Evolutionary conservation across 805 yeast species (phyloP), one percentile per base, ranked within the genome.

Genomic region (Candida khao-thaluensis): DNA sequence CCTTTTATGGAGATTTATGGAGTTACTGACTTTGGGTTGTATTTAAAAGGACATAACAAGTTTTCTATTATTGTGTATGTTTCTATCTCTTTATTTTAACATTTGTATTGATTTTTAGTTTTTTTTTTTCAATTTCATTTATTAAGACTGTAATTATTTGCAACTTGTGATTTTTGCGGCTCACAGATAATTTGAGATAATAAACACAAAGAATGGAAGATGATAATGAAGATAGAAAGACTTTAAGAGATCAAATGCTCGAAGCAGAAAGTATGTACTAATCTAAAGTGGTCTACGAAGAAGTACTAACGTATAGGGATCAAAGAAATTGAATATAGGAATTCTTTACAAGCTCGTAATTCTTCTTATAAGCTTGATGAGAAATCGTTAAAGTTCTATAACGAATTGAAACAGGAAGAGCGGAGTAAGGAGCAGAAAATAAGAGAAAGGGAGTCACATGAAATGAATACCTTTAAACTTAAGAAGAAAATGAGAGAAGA

Each of bases 311-410:
- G 15, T 15, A 1, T 47, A 66, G 60, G 59, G 45, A 45, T 49
- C 45, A 59, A 69, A 51, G 55, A 60, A 42, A 32, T 59, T 46
- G 55, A 71, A 35, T 57, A 52, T 39, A 60, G 59, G 41, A 49
- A 52, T 23, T 49, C 52, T 33, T 32, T 63, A 17, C 62, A 62
- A 24, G 48, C 52, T 2, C 51, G 56, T 18, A 64, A 72, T 44
- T 67, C 76, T 0, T 56, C 71, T 0, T 69, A 67, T 42, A 70
- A 69, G 41, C 50, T 72, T 35, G 64, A 63, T 40, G 62, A 57
- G 22, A 54, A 58, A 21, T 66, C 73, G 3, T 51, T 66, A 17
- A 46, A 51, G 14, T 71, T 59, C 39, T 72, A 69, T 40, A 55
- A 55, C 3, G 43, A 52, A 33, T 45, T 64, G 28, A 38, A 45